Conservation (phyloP, 805 yeast genomes). For the Maudiozyma saulgeensis region DNA sequence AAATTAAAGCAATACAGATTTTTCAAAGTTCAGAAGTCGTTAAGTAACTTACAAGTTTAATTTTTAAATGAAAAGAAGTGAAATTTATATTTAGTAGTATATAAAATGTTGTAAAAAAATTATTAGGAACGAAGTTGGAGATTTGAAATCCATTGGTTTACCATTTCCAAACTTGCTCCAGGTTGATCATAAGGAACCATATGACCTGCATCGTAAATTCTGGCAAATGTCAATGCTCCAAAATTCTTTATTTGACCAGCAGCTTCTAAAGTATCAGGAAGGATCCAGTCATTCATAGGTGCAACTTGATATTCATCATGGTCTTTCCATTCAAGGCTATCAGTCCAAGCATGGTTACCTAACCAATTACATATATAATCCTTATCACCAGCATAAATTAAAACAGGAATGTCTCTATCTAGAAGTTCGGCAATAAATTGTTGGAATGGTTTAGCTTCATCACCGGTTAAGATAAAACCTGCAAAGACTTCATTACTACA, state of each 20-base stretch:
- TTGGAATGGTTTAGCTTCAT: constrained; percentile 79
- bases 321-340: constrained; percentile 57
- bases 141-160: constrained; percentile 62
- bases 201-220: constrained; percentile 79
- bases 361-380: constrained; percentile 91
- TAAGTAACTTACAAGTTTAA: too few species aligned
- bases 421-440: constrained; percentile 59
- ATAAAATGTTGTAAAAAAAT: not conserved
- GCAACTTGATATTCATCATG: constrained; percentile 37
- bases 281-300: constrained; percentile 36
- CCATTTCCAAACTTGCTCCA: constrained; percentile 55
- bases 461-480: constrained; percentile 70
- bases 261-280: constrained; percentile 28
- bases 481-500: constrained; percentile 61
- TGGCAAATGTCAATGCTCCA: constrained; percentile 62
- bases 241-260: constrained; percentile 71
- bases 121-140: not conserved
- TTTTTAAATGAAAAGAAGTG: not conserved
- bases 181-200: constrained; percentile 92
- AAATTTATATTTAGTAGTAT: not conserved
- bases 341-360: constrained; percentile 80
- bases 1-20: too few species aligned
- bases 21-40: too few species aligned
- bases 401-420: constrained; percentile 63
- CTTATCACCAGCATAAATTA: constrained; percentile 90